These are phyloP conservation scores for Pachyrhizus erosus DNA, from an alignment of 306 rosid genomes.

Conservation along the genomic window DNA sequence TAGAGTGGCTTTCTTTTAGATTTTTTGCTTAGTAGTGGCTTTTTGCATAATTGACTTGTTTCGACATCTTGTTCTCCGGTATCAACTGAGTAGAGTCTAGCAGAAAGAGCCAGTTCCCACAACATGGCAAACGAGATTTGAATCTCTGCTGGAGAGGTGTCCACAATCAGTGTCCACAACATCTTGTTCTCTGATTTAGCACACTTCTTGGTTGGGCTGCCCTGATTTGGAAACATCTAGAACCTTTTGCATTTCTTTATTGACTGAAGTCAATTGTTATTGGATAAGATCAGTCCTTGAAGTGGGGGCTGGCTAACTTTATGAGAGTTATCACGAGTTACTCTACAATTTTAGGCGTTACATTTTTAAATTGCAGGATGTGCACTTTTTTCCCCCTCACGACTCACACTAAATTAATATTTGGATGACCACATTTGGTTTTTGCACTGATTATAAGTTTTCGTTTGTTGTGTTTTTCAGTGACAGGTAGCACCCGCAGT, in stretches of 20 bases:
- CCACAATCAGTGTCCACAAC: too few relatives aligned
- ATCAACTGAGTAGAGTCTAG: not conserved
- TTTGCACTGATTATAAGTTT: conserved; percentile 1
- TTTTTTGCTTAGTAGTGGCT: conserved; percentile 34
- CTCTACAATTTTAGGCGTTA: not conserved
- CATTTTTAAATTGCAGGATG: conserved; percentile 22
- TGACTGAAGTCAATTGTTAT: not conserved
- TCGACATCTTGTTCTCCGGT: conserved; percentile 26
- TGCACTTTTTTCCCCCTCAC: not conserved
- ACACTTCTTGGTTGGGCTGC: not conserved
- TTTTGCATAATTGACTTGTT: conserved; percentile 22
- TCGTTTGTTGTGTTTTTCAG: conserved; percentile 36
- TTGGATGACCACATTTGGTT: conserved; percentile 29
- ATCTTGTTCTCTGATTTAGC: conserved; percentile 4
- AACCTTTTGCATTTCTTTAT: not conserved
- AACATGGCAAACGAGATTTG: not conserved
- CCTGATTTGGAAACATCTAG: conserved; percentile 5
- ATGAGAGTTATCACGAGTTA: not conserved
- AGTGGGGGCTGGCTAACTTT: conserved; percentile 18
- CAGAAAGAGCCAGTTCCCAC: not conserved
- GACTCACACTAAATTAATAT: not conserved
- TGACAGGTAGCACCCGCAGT: conserved; percentile 36
- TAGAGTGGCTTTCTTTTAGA: conserved; percentile 2
- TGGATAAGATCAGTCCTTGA: conserved; percentile 5
- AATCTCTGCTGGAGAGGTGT: too few relatives aligned